Percentiles rank a stretch among this genome's conserved stretches.
Conservation (phyloP, 2,329 filamentous ascomycete species). For the Diplodia intermedia region DNA sequence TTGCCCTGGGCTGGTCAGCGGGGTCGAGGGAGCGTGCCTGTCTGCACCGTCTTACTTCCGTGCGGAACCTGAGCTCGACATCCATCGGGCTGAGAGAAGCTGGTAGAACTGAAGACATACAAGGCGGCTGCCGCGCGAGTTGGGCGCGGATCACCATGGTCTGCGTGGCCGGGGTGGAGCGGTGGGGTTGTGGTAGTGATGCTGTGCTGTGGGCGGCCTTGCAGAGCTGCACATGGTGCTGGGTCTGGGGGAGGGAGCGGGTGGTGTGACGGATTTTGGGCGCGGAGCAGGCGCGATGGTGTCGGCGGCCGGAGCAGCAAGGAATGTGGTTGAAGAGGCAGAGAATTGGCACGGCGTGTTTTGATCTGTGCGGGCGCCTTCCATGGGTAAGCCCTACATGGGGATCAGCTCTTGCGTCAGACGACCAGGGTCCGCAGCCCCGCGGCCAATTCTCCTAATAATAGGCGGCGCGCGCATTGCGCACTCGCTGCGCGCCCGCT, state of each 20-base stretch:
- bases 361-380: slow-evolving; percentile 15
- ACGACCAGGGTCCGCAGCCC: slow-evolving; percentile 5
- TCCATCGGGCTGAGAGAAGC: slow-evolving; percentile 18
- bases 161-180: slow-evolving; percentile 31
- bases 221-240: slow-evolving; percentile 38
- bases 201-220: slow-evolving; percentile 25
- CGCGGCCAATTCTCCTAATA: slow-evolving; percentile 2
- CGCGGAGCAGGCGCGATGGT: slow-evolving; percentile 24
- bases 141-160: slow-evolving; percentile 33
- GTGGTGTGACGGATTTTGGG: slow-evolving; percentile 27
- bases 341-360: slow-evolving; percentile 27
- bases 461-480: slow-evolving; percentile 7
- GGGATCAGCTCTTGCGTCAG: slow-evolving; percentile 8
- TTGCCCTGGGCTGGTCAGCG: slow-evolving; percentile 31
- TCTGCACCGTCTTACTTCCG: slow-evolving; percentile 29
- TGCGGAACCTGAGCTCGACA: slow-evolving; percentile 31
- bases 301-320: slow-evolving; percentile 24
- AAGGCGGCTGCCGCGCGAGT: slow-evolving; percentile 28
- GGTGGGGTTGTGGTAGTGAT: slow-evolving; percentile 28
- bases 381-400: slow-evolving; percentile 3
- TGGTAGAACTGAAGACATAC: slow-evolving; percentile 29
- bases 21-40: background rate
- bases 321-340: slow-evolving; percentile 24
- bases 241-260: background rate
- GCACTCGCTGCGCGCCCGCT: background rate